These are phyloP conservation scores for Kwoniella dejecticola DNA, from an alignment of 768 basidiomycete genomes.

Conservation along the genomic window DNA sequence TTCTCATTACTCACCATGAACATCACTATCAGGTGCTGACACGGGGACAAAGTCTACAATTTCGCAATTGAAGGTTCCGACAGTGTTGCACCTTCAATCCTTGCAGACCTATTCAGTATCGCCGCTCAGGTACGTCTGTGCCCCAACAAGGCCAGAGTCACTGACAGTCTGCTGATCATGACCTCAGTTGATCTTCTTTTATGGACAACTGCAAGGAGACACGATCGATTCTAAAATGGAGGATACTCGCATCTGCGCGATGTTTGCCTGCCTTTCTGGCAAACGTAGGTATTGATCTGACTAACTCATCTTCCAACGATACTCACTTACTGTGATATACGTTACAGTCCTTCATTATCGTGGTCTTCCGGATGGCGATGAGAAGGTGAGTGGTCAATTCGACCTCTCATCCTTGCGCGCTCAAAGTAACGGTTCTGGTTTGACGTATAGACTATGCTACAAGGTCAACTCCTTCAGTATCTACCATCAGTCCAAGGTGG, in stretches of 20 bases:
- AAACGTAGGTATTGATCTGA: background rate
- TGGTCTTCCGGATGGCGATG: background rate
- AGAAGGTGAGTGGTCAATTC: background rate
- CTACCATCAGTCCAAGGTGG: background rate
- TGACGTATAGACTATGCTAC: background rate
- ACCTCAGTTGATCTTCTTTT: constrained; percentile 1
- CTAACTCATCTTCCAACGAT: too few species aligned
- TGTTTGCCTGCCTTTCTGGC: constrained; percentile 16
- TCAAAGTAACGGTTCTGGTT: too few species aligned
- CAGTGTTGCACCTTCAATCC: background rate
- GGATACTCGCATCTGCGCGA: background rate
- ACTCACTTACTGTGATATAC: too few species aligned
- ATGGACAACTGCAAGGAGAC: background rate
- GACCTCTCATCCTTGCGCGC: too few species aligned
- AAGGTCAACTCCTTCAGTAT: background rate
- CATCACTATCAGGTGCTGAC: background rate
- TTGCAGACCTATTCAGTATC: constrained; percentile 4
- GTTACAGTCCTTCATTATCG: constrained; percentile 1
- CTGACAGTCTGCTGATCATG: background rate
- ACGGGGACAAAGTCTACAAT: background rate
- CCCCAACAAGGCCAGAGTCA: background rate
- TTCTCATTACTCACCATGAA: background rate
- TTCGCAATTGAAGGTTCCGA: background rate
- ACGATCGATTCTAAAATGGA: background rate
- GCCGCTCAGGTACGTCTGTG: constrained; percentile 1